Evolutionary conservation across 768 basidiomycete genomes (phyloP).

Genomic region (Naganishia vishniacii): DNA sequence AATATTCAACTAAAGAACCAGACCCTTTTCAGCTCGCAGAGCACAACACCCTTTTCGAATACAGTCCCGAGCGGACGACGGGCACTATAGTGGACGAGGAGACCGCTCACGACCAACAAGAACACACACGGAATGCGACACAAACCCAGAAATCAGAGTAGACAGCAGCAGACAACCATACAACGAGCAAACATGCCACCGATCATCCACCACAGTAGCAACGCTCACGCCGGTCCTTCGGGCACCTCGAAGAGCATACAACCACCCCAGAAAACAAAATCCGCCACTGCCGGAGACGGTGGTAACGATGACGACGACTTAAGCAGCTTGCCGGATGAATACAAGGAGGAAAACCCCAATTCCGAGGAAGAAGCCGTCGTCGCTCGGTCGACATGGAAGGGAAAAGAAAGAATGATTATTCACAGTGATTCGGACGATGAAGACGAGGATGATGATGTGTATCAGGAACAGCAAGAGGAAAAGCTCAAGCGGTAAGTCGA

Average conservation of each 20-base stretch:
- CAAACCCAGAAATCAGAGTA: background rate
- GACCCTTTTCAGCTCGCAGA: conserved; percentile 1
- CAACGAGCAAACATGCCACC: background rate
- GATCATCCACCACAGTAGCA: background rate
- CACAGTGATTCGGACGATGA: conserved; percentile 5
- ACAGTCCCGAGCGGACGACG: conserved; percentile 20
- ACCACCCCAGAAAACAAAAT: background rate
- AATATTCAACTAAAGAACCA: background rate
- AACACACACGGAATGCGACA: too few species aligned
- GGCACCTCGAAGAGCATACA: background rate
- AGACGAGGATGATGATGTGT: background rate
- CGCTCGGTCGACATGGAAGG: conserved; percentile 11
- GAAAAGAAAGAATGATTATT: conserved; percentile 12
- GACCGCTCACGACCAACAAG: too few species aligned
- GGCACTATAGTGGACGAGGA: conserved; percentile 6
- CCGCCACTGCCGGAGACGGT: background rate
- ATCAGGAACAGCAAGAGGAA: conserved; percentile 9
- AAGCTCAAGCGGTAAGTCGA: conserved; percentile 8
- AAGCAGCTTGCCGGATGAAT: conserved; percentile 29
- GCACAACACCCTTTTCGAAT: conserved; percentile 2
- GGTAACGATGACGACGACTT: conserved; percentile 22
- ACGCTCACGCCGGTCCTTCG: conserved; percentile 17
- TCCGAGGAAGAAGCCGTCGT: conserved; percentile 11
- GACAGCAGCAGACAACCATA: too few species aligned
- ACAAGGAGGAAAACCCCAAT: conserved; percentile 20